These are phyloP conservation scores for Dendrothele bispora DNA, from an alignment of 768 basidiomycete genomes.

Conservation along the genomic window DNA sequence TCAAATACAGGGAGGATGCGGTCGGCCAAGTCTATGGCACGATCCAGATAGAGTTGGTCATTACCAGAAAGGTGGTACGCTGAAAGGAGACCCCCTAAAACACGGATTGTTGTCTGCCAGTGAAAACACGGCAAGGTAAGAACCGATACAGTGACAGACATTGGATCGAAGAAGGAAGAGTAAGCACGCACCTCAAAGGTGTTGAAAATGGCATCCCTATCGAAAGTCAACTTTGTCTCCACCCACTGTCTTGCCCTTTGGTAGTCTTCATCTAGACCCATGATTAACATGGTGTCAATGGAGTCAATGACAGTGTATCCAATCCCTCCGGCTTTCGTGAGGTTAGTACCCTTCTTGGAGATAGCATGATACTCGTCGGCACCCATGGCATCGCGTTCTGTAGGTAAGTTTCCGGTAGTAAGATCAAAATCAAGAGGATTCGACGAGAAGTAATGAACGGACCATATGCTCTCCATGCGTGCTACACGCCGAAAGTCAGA, in stretches of 20 bases:
- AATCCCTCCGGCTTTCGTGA: slow-evolving; percentile 58
- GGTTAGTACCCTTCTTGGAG: slow-evolving; percentile 55
- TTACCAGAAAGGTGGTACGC: slow-evolving; percentile 61
- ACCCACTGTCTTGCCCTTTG: slow-evolving; percentile 64
- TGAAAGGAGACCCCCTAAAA: slow-evolving; percentile 70
- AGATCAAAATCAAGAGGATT: slow-evolving; percentile 14
- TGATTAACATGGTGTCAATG: slow-evolving; percentile 68
- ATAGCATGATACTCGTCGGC: slow-evolving; percentile 76
- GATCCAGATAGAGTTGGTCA: slow-evolving; percentile 57
- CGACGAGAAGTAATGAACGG: slow-evolving; percentile 10
- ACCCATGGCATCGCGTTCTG: slow-evolving; percentile 74
- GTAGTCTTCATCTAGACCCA: slow-evolving; percentile 67
- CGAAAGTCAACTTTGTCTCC: slow-evolving; percentile 50
- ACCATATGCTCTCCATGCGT: slow-evolving; percentile 73
- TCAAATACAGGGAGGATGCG: slow-evolving; percentile 67
- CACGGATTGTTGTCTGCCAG: slow-evolving; percentile 68
- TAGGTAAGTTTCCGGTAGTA: slow-evolving; percentile 4
- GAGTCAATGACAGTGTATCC: slow-evolving; percentile 75
- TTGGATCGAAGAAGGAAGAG: too few relatives aligned
- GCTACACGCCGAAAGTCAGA: slow-evolving; percentile 22
- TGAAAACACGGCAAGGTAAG: not conserved
- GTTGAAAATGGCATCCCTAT: slow-evolving; percentile 61
- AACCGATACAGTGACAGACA: not conserved
- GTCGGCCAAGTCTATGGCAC: slow-evolving; percentile 66
- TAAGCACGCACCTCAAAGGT: too few relatives aligned